A percentile compares a stretch with the other conserved stretches of the same genome.
These are phyloP conservation scores for Ceratonia siliqua DNA, from an alignment of 306 rosid genomes.

Conservation along the genomic window DNA sequence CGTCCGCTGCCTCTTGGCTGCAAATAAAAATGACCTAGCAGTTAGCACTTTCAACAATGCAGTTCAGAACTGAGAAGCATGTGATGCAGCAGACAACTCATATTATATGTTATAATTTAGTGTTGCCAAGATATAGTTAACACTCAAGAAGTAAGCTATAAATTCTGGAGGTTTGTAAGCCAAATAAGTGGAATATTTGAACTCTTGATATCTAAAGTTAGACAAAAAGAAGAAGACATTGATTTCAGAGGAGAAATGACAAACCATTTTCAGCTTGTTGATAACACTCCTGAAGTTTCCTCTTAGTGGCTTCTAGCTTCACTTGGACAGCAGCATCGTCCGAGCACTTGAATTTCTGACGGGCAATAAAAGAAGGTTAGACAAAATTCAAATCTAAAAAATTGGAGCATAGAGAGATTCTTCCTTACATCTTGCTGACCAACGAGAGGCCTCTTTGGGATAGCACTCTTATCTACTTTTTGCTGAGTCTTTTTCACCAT, in stretches of 20 bases:
- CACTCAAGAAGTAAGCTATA: too few relatives aligned
- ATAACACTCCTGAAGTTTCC: conserved; percentile 93
- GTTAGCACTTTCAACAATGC: conserved; percentile 19
- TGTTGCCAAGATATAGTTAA: background rate
- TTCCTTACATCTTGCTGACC: conserved; percentile 61
- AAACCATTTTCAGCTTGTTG: conserved; percentile 92
- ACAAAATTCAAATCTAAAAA: conserved; percentile 14
- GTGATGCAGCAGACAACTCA: background rate
- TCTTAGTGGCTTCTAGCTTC: conserved; percentile 92
- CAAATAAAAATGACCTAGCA: conserved; percentile 17
- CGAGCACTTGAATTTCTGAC: conserved; percentile 54
- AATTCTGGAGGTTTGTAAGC: background rate
- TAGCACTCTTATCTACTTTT: conserved; percentile 40
- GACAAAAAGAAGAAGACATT: background rate
- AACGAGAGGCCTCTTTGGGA: conserved; percentile 52
- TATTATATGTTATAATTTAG: background rate
- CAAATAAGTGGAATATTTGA: background rate
- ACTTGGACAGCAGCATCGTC: conserved; percentile 64
- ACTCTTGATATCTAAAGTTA: background rate
- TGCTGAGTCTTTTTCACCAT: conserved; percentile 44
- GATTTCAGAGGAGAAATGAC: background rate
- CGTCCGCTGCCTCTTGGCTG: conserved; percentile 94
- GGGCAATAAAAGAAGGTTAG: conserved; percentile 34
- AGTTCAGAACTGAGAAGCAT: conserved; percentile 5
- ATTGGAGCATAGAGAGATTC: background rate